These are phyloP conservation scores for Clitopilus hobsonii DNA, from an alignment of 768 basidiomycete genomes.

Conservation along the genomic window DNA sequence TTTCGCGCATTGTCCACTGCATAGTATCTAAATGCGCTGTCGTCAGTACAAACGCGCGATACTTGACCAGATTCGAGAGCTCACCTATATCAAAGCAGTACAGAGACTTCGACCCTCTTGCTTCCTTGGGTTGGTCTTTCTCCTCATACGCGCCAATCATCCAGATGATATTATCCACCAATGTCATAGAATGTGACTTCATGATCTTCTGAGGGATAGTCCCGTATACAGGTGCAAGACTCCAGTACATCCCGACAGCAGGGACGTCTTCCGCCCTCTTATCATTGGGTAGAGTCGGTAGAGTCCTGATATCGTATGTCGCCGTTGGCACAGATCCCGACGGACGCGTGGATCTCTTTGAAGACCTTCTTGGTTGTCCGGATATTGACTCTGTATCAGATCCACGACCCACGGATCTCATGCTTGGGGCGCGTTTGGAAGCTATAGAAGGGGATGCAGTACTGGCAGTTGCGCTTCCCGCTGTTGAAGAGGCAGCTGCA, in stretches of 20 bases:
- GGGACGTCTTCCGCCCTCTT: conserved; percentile 57
- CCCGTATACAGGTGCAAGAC: conserved; percentile 76
- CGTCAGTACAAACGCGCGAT: not conserved
- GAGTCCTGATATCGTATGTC: conserved; percentile 28
- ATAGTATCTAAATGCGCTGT: conserved; percentile 59
- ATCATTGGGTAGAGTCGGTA: conserved; percentile 58
- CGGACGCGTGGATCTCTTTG: not conserved
- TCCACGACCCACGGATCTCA: conserved; percentile 26
- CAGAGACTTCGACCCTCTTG: conserved; percentile 49
- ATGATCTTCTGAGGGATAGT: conserved; percentile 59
- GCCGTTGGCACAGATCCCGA: not conserved
- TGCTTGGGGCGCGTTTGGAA: conserved; percentile 22
- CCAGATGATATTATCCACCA: conserved; percentile 83
- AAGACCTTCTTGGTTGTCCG: not conserved
- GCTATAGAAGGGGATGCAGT: not conserved
- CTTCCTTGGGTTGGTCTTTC: conserved; percentile 65
- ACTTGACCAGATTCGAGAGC: conserved; percentile 7
- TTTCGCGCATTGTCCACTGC: conserved; percentile 81
- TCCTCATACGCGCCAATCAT: conserved; percentile 89
- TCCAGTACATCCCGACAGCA: conserved; percentile 83
- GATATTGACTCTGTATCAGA: not conserved
- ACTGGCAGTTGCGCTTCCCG: not conserved
- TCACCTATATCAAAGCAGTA: conserved; percentile 84
- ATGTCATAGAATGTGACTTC: conserved; percentile 79
- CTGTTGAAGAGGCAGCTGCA: not conserved